Conservation (phyloP, 257 asterid species). For the Plantago elongata region DNA sequence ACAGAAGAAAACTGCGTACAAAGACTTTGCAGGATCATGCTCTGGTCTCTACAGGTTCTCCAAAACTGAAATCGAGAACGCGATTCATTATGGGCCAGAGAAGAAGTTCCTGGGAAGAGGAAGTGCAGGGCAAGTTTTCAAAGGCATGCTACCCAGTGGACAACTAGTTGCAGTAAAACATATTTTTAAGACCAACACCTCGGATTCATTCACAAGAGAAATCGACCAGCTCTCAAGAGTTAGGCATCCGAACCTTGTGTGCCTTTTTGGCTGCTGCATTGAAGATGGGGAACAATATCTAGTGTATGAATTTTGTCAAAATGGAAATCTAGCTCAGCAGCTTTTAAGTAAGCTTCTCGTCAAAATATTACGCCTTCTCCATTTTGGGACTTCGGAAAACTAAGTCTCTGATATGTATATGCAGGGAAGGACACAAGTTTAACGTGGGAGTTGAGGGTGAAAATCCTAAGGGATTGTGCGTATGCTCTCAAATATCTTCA, state of each 20-base stretch:
- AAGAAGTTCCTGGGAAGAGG: slow-evolving; percentile 70
- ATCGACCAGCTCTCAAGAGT: slow-evolving; percentile 67
- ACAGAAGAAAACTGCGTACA: slow-evolving; percentile 29
- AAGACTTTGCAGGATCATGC: slow-evolving; percentile 32
- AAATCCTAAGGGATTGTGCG: slow-evolving; percentile 69
- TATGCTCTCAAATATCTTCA: slow-evolving; percentile 73
- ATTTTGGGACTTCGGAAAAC: not conserved
- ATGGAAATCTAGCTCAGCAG: slow-evolving; percentile 71
- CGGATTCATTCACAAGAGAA: slow-evolving; percentile 65
- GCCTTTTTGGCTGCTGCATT: slow-evolving; percentile 69
- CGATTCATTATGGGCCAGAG: slow-evolving; percentile 40
- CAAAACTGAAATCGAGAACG: slow-evolving; percentile 58
- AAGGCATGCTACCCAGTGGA: slow-evolving; percentile 79
- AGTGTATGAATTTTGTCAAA: slow-evolving; percentile 68
- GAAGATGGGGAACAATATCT: slow-evolving; percentile 71
- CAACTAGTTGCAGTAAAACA: slow-evolving; percentile 78
- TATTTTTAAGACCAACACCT: slow-evolving; percentile 52
- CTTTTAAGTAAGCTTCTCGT: slow-evolving; percentile 42
- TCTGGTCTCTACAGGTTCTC: slow-evolving; percentile 69
- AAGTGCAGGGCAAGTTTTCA: slow-evolving; percentile 73
- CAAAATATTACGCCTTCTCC: not conserved
- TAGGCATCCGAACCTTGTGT: slow-evolving; percentile 69
- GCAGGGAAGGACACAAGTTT: slow-evolving; percentile 56
- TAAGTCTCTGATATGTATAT: not conserved
- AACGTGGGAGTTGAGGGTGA: slow-evolving; percentile 64